Percentiles rank a stretch among this genome's conserved stretches.
Conservation (phyloP, 2,329 filamentous ascomycete genomes). For the Fusarium mangiferae region DNA sequence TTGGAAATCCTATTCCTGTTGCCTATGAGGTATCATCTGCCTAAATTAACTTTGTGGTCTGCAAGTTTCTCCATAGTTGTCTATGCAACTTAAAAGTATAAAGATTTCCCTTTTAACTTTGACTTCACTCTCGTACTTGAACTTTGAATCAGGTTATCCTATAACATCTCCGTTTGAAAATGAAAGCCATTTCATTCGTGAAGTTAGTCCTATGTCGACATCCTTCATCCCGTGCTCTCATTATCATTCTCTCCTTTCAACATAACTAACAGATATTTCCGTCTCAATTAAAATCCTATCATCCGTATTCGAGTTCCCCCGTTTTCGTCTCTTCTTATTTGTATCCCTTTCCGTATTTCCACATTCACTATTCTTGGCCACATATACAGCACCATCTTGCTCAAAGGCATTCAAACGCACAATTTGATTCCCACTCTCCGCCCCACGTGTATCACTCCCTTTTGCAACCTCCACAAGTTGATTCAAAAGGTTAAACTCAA, state of each 20-base stretch:
- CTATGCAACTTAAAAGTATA: accelerated
- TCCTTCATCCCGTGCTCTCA: neutral
- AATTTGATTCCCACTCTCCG: neutral
- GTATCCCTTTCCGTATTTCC: accelerated
- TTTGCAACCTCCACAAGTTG: slow-evolving; percentile 24
- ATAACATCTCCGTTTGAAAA: accelerated
- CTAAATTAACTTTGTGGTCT: neutral
- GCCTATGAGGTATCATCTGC: accelerated
- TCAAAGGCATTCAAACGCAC: slow-evolving; percentile 1
- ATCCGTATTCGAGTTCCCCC: neutral
- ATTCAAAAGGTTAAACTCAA: slow-evolving; percentile 52
- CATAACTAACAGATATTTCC: slow-evolving; percentile 6
- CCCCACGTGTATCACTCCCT: neutral
- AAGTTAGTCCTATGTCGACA: neutral
- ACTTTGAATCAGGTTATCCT: accelerated
- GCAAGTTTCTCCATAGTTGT: neutral
- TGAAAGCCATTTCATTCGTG: neutral
- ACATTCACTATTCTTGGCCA: accelerated
- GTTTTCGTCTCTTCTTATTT: neutral
- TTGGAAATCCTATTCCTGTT: neutral
- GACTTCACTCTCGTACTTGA: neutral
- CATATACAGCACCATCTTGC: neutral
- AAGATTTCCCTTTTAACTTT: accelerated
- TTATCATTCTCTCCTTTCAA: slow-evolving; percentile 4
- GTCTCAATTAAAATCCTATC: neutral